These are phyloP conservation scores for Gentiana straminea DNA, from an alignment of 257 asterid species.

Conservation along the genomic window DNA sequence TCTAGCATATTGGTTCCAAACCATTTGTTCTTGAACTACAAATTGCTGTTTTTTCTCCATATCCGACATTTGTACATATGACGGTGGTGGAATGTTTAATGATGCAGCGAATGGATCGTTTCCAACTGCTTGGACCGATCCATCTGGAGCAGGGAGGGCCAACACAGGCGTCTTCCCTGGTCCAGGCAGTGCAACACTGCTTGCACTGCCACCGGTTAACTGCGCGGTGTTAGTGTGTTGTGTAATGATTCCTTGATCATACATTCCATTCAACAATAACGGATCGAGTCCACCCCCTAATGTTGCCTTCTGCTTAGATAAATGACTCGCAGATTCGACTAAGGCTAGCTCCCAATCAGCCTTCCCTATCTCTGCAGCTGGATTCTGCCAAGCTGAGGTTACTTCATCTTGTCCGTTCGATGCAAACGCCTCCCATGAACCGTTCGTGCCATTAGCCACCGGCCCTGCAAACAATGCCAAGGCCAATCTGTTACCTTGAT, in stretches of 20 bases:
- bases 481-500: conserved; percentile 70
- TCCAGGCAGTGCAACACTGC: conserved; percentile 69
- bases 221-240: conserved; percentile 48
- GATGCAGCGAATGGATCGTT: conserved; percentile 81
- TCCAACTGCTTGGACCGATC: conserved; percentile 50
- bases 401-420: conserved; percentile 40
- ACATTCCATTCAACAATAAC: conserved; percentile 65
- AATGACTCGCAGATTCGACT: conserved; percentile 65
- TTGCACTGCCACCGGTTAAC: conserved; percentile 58
- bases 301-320: conserved; percentile 57
- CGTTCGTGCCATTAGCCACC: conserved; percentile 31
- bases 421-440: conserved; percentile 81
- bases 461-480: conserved; percentile 74
- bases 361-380: conserved; percentile 69
- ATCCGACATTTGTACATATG: conserved; percentile 80
- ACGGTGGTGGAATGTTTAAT: conserved; percentile 53
- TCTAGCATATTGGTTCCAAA: conserved; percentile 70
- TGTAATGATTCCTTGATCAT: conserved; percentile 71
- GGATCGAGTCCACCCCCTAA: conserved; percentile 82
- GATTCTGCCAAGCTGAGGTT: conserved; percentile 89
- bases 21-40: conserved; percentile 62
- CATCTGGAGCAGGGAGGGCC: conserved; percentile 87
- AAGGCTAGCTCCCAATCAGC: conserved; percentile 87
- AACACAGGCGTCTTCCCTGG: conserved; percentile 51
- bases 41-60: conserved; percentile 78